phyloP scores from a whole-genome alignment of 345 rosid species.

The Populus ilicifolia region DNA sequence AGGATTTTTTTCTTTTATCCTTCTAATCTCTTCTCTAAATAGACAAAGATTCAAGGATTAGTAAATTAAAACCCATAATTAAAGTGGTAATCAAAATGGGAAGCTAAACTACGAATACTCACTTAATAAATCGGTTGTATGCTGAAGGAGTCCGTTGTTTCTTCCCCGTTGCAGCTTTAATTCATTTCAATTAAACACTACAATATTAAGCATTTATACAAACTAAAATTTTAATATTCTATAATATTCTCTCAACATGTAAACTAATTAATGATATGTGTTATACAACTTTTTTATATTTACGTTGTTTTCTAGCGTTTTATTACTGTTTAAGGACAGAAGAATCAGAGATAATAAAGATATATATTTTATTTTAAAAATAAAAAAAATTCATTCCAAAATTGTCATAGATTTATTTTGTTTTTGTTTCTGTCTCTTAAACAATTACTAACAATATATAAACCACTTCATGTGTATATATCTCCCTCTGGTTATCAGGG shows the following conservation, averaged over 20 bases:
- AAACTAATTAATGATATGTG: too few species aligned
- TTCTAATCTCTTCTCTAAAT: conserved; percentile 8
- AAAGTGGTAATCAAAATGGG: background rate
- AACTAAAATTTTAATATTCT: background rate
- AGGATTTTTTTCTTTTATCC: conserved; percentile 9
- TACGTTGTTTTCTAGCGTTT: too few species aligned
- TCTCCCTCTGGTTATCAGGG: background rate
- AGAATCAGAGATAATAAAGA: too few species aligned
- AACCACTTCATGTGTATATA: background rate
- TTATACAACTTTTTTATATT: too few species aligned
- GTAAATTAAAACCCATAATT: background rate
- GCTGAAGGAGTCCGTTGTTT: conserved; percentile 11
- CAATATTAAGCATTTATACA: background rate
- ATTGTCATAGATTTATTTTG: too few species aligned
- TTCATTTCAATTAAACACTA: background rate
- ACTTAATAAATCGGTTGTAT: conserved; percentile 13
- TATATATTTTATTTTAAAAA: too few species aligned
- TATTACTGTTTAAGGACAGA: too few species aligned
- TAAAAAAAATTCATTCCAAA: too few species aligned
- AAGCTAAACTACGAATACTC: background rate
- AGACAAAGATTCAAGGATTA: background rate
- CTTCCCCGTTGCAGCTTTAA: background rate
- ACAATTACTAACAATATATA: too few species aligned
- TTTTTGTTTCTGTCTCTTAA: too few species aligned
- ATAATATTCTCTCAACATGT: background rate